Conservation (phyloP, 345 rosid species). For the Aquilaria sinensis region DNA sequence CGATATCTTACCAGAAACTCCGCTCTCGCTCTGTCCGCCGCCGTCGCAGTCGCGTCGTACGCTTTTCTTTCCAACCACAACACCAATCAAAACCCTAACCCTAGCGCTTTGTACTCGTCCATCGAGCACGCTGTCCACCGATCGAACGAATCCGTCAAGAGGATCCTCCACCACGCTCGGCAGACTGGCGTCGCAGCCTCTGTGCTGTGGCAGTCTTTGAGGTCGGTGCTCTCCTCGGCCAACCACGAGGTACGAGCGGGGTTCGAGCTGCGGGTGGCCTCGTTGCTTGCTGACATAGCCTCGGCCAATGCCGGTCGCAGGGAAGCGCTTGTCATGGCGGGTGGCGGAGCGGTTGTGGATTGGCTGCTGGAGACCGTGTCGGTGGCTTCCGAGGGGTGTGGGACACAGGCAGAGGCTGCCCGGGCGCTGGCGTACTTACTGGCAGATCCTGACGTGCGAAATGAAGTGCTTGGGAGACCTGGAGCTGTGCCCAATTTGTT, state of each 20-base stretch:
- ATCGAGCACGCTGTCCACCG: slow-evolving; percentile 40
- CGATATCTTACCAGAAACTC: slow-evolving; percentile 47
- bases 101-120: slow-evolving; percentile 31
- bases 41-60: slow-evolving; percentile 36
- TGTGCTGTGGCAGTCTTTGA: slow-evolving; percentile 84
- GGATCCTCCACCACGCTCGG: slow-evolving; percentile 51
- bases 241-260: slow-evolving; percentile 92
- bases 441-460: slow-evolving; percentile 72
- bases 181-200: slow-evolving; percentile 81
- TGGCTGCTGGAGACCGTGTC: slow-evolving; percentile 92
- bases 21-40: slow-evolving; percentile 51
- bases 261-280: slow-evolving; percentile 85
- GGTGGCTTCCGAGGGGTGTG: slow-evolving; percentile 40
- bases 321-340: slow-evolving; percentile 78
- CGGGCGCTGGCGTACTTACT: slow-evolving; percentile 87
- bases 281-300: slow-evolving; percentile 81
- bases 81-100: slow-evolving; percentile 14
- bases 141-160: slow-evolving; percentile 53
- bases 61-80: slow-evolving; percentile 23
- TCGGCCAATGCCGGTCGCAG: slow-evolving; percentile 77
- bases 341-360: slow-evolving; percentile 86
- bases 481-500: slow-evolving; percentile 70
- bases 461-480: slow-evolving; percentile 77
- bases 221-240: slow-evolving; percentile 86
- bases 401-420: slow-evolving; percentile 91